Conservation (phyloP, 2,329 filamentous ascomycete genomes). For the Aspergillus puulaauensis region DNA sequence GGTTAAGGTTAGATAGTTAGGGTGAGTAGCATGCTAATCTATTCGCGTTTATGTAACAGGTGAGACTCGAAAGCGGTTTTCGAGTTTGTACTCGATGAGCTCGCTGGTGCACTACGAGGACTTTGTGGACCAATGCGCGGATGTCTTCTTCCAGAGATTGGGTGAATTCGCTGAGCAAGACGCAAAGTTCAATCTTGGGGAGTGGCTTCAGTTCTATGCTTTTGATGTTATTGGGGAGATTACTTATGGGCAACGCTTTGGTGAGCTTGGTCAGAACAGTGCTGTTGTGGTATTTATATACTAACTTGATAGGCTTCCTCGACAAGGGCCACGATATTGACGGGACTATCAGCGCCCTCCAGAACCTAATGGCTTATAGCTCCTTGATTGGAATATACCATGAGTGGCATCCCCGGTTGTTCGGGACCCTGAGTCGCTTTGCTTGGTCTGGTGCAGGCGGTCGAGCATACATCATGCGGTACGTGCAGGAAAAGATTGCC, state of each 20-base stretch:
- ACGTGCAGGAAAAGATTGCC: constrained; percentile 33
- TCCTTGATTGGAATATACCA: constrained; percentile 46
- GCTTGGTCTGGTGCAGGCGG: constrained; percentile 31
- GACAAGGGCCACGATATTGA: constrained; percentile 48
- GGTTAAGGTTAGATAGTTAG: not conserved
- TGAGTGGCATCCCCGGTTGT: constrained; percentile 38
- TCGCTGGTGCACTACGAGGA: constrained; percentile 50
- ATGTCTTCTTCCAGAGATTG: constrained; percentile 42
- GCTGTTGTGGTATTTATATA: too few relatives aligned
- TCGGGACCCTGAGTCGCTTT: constrained; percentile 29
- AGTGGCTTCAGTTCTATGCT: constrained; percentile 41
- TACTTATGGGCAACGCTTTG: constrained; percentile 38
- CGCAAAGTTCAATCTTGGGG: constrained; percentile 35
- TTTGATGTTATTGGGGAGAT: constrained; percentile 53
- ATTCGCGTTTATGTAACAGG: constrained; percentile 19
- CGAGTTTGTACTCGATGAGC: constrained; percentile 50
- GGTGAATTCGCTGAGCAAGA: constrained; percentile 34
- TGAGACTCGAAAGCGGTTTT: constrained; percentile 40
- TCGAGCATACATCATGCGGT: constrained; percentile 33
- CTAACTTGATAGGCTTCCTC: constrained; percentile 45
- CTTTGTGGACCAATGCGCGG: constrained; percentile 50
- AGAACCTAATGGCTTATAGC: constrained; percentile 37
- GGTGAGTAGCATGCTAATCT: not conserved
- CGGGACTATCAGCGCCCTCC: constrained; percentile 42
- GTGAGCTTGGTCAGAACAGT: constrained; percentile 13